Conservation (phyloP, 768 basidiomycete species). For the Russula dissimulans region DNA sequence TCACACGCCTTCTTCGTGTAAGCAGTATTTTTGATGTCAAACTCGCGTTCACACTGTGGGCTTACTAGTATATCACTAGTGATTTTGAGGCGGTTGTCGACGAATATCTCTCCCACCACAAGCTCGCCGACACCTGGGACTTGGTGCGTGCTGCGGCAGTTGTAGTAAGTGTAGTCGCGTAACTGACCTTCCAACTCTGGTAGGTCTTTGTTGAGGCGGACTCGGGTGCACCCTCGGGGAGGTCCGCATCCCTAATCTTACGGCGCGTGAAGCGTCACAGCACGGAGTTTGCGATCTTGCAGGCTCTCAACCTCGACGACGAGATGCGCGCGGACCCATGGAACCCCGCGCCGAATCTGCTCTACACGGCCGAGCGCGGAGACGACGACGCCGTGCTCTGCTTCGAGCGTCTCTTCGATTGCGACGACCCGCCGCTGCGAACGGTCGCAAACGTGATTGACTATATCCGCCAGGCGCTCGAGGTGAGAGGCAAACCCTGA, state of each 20-base stretch:
- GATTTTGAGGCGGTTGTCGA: constrained; percentile 18
- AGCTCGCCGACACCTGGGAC: not conserved
- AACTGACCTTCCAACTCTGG: too few relatives aligned
- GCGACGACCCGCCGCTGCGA: constrained; percentile 37
- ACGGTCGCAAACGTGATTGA: constrained; percentile 42
- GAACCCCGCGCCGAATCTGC: constrained; percentile 43
- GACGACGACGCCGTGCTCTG: constrained; percentile 34
- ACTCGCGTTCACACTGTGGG: not conserved
- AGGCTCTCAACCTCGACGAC: constrained; percentile 37
- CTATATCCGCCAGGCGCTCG: constrained; percentile 42
- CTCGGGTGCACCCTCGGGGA: not conserved
- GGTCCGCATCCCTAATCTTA: constrained; percentile 5
- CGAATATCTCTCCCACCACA: constrained; percentile 15
- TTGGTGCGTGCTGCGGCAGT: not conserved
- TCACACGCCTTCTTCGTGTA: constrained; percentile 15
- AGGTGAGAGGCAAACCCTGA: constrained; percentile 26
- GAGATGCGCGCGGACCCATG: constrained; percentile 39
- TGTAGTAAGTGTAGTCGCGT: too few relatives aligned
- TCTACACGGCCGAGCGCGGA: constrained; percentile 36
- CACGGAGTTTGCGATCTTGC: constrained; percentile 33
- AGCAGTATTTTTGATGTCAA: not conserved
- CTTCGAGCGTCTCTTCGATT: constrained; percentile 37
- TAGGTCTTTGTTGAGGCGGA: constrained; percentile 15
- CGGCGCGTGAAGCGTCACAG: constrained; percentile 9
- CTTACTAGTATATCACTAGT: not conserved